Conservation (phyloP, 345 rosid species). For the Viola odorata region DNA sequence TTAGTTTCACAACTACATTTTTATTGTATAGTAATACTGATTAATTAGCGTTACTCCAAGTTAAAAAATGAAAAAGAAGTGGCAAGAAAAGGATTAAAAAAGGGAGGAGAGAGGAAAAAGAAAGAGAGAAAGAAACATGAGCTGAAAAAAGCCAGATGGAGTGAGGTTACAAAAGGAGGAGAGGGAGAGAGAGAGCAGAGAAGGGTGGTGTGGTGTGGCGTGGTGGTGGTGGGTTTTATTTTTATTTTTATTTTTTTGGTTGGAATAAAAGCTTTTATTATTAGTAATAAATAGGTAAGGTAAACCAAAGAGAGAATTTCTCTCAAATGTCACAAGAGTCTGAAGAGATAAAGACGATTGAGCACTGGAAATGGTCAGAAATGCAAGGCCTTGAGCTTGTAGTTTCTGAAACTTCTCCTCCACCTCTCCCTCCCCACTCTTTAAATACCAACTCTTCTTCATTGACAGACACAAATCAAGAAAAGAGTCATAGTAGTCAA, state of each 20-base stretch:
- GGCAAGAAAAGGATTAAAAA: background rate
- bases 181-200: slow-evolving; percentile 12
- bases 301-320: slow-evolving; percentile 9
- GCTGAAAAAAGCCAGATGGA: slow-evolving; percentile 31
- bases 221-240: slow-evolving; percentile 6
- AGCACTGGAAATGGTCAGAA: slow-evolving; percentile 97
- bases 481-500: slow-evolving; percentile 1
- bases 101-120: background rate
- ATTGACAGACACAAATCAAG: slow-evolving; percentile 8
- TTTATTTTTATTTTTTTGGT: background rate
- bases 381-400: slow-evolving; percentile 96
- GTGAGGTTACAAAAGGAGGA: slow-evolving; percentile 35
- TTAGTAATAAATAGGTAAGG: slow-evolving; percentile 20
- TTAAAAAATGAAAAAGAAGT: background rate
- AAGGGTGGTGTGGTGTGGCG: slow-evolving; percentile 1
- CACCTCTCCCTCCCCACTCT: slow-evolving; percentile 21
- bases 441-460: slow-evolving; percentile 25
- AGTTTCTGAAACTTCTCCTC: slow-evolving; percentile 28
- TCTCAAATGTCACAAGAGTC: slow-evolving; percentile 80
- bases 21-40: too few species aligned
- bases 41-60: background rate
- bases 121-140: slow-evolving; percentile 6
- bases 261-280: slow-evolving; percentile 20
- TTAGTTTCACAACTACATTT: too few species aligned
- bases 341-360: slow-evolving; percentile 58